These are phyloP conservation scores for Metschnikowia lunata DNA, from an alignment of 805 yeast species.

Conservation along the genomic window DNA sequence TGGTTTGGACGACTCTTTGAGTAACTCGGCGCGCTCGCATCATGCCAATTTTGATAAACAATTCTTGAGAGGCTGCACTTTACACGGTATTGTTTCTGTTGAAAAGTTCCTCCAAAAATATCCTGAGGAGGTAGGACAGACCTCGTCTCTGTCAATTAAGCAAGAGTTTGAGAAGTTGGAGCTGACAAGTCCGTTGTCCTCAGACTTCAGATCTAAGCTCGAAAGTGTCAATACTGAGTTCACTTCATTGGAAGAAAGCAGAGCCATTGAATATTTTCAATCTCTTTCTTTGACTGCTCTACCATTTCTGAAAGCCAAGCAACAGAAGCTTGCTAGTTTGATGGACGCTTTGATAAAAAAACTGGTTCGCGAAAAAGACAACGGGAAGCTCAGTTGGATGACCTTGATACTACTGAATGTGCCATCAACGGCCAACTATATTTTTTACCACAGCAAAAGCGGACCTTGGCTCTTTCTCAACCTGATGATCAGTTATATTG, in stretches of 20 bases:
- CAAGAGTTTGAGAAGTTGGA: constrained; percentile 26
- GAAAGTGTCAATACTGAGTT: constrained; percentile 34
- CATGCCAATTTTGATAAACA: constrained; percentile 22
- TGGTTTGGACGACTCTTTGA: too few species aligned
- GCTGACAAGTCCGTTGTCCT: constrained; percentile 11
- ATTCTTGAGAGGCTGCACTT: constrained; percentile 30
- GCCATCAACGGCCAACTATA: constrained; percentile 11
- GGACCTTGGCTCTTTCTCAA: constrained; percentile 23
- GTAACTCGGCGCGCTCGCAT: too few species aligned
- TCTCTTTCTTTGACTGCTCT: constrained; percentile 16
- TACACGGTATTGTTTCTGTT: constrained; percentile 24
- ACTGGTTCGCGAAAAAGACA: constrained; percentile 12
- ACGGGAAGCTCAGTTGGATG: constrained; percentile 28
- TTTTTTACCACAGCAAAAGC: constrained; percentile 11
- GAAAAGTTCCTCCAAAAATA: constrained; percentile 24
- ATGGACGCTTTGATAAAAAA: constrained; percentile 7
- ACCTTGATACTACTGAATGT: constrained; percentile 13
- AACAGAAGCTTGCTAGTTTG: constrained; percentile 18
- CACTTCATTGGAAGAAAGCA: constrained; percentile 38
- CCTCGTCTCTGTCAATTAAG: constrained; percentile 21
- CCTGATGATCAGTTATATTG: constrained; percentile 18
- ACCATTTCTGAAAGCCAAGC: constrained; percentile 19
- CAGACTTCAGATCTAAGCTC: constrained; percentile 28
- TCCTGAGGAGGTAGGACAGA: constrained; percentile 24
- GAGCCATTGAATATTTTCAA: constrained; percentile 26